A percentile compares a stretch with the other conserved stretches of the same genome.
Evolutionary conservation across 129 eudicot genomes (phyloP).

Genomic region (Apium graveolens): DNA sequence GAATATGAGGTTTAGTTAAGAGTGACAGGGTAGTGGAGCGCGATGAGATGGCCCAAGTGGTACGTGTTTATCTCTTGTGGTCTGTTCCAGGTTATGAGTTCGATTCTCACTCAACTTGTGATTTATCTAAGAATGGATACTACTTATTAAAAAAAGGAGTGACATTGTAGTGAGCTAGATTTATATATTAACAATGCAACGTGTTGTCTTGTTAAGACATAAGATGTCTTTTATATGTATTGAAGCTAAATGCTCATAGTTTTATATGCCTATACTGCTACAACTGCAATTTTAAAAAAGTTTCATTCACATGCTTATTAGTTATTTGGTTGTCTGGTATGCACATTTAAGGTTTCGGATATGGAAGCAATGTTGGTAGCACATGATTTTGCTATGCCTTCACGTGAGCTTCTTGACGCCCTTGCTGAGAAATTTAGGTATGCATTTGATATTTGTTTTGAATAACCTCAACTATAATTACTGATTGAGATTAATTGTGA

Average conservation of each 20-base stretch:
- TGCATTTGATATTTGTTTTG: neutral
- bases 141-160: neutral
- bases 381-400: slow-evolving; percentile 49
- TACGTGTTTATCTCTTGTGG: no score
- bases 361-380: slow-evolving; percentile 89
- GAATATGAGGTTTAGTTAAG: neutral
- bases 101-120: no score
- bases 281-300: neutral
- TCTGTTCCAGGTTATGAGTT: no score
- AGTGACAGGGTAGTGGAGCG: neutral
- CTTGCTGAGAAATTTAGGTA: slow-evolving; percentile 88
- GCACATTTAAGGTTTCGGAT: slow-evolving; percentile 52
- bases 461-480: no score
- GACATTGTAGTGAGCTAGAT: neutral
- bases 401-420: slow-evolving; percentile 63
- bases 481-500: neutral
- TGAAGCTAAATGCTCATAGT: no score
- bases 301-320: neutral
- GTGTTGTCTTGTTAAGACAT: neutral
- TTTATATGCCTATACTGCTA: neutral
- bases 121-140: no score
- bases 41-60: no score
- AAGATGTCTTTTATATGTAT: no score
- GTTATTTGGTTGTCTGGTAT: neutral
- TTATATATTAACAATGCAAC: no score